Percentiles rank a stretch among this genome's conserved stretches.
phyloP scores from a whole-genome alignment of 2,329 filamentous ascomycete genomes.

The Ascochyta viciae-villosae region DNA sequence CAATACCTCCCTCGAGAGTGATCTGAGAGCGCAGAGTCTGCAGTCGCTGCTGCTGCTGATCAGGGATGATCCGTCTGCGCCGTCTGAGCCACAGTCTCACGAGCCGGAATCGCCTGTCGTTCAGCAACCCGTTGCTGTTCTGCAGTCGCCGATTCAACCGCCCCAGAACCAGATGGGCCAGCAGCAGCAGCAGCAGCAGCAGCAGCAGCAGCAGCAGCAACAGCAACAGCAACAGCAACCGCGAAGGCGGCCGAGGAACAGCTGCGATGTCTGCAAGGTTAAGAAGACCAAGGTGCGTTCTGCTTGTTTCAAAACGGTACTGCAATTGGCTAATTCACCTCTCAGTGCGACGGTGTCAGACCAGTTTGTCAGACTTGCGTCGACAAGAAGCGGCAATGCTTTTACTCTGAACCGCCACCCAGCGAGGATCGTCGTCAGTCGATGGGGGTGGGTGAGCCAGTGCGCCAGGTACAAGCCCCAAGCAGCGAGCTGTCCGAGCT shows the following conservation, averaged over 20 bases:
- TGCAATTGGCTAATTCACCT: slow-evolving; percentile 13
- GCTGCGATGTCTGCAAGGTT: slow-evolving; percentile 46
- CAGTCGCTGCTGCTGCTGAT: slow-evolving; percentile 48
- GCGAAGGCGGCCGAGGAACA: slow-evolving; percentile 38
- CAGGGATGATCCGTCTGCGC: slow-evolving; percentile 29
- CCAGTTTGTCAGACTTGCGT: slow-evolving; percentile 45
- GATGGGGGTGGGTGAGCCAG: slow-evolving; percentile 18
- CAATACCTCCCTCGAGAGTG: slow-evolving; percentile 48
- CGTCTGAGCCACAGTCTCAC: slow-evolving; percentile 18
- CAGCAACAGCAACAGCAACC: slow-evolving; percentile 19
- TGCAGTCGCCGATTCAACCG: slow-evolving; percentile 11
- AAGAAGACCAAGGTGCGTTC: slow-evolving; percentile 48
- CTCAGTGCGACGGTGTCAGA: slow-evolving; percentile 45
- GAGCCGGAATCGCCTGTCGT: slow-evolving; percentile 24
- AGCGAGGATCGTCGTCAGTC: slow-evolving; percentile 31
- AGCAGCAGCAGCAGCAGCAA: slow-evolving; percentile 24
- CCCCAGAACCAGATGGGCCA: slow-evolving; percentile 13
- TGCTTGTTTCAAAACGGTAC: background rate
- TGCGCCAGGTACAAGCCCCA: slow-evolving; percentile 26
- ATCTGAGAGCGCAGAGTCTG: slow-evolving; percentile 47
- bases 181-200: slow-evolving; percentile 21
- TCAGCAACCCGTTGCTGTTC: slow-evolving; percentile 9
- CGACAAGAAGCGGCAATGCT: slow-evolving; percentile 45
- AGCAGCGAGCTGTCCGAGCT: slow-evolving; percentile 38
- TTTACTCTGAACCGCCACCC: slow-evolving; percentile 34